Conservation (phyloP, 192 early-diverging fungal species). For the Irineochytrium annulatum region DNA sequence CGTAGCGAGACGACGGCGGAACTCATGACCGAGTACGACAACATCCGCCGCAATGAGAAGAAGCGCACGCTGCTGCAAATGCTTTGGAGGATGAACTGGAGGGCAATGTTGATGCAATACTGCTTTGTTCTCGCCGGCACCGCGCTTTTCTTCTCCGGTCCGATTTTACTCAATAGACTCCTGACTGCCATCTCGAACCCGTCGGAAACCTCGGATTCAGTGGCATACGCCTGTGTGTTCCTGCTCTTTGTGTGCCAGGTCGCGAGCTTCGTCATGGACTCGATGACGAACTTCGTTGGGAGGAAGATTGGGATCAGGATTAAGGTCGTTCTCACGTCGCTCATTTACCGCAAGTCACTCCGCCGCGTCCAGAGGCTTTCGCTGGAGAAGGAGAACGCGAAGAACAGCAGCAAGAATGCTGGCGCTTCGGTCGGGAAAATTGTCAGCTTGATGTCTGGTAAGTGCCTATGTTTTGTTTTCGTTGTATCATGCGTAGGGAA, state of each 20-base stretch:
- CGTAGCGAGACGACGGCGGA: slow-evolving; percentile 20
- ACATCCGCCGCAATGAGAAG: background rate
- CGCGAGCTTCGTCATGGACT: background rate
- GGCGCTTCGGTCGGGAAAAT: slow-evolving; percentile 30
- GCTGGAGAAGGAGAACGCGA: background rate
- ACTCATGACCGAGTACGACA: slow-evolving; percentile 18
- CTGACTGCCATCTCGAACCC: slow-evolving; percentile 13
- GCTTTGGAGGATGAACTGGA: slow-evolving; percentile 4
- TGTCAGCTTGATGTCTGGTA: slow-evolving; percentile 29
- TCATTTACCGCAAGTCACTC: slow-evolving; percentile 32
- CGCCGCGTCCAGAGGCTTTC: slow-evolving; percentile 10
- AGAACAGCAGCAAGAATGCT: background rate
- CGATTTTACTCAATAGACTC: slow-evolving; percentile 23
- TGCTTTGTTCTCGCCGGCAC: slow-evolving; percentile 2
- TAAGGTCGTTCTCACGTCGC: background rate
- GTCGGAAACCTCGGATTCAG: background rate
- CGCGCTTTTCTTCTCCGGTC: slow-evolving; percentile 17
- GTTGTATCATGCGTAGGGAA: background rate
- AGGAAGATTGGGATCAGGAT: slow-evolving; percentile 3
- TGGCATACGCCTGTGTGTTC: background rate
- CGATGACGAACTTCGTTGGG: background rate
- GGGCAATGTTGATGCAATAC: slow-evolving; percentile 6
- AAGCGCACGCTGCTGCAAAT: background rate
- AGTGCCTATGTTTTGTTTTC: background rate
- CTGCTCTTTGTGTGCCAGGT: background rate